phyloP scores from a whole-genome alignment of 2,329 filamentous ascomycete genomes.

The Scedosporium minutisporum region DNA sequence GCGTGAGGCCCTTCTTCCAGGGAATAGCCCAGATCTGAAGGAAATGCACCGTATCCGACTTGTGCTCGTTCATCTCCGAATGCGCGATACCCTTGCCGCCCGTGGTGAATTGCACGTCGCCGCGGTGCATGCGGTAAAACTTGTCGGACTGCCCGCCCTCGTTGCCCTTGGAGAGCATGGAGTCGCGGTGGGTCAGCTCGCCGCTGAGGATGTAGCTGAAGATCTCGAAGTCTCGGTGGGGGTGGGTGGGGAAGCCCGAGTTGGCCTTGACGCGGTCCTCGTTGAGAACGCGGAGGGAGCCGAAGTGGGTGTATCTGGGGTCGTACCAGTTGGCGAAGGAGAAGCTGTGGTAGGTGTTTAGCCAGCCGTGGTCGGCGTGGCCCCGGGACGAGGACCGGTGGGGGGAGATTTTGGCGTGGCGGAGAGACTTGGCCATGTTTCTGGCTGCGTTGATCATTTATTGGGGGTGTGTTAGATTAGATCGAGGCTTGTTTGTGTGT shows the following conservation, averaged over 20 bases:
- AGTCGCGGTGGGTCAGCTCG: slow-evolving; percentile 80
- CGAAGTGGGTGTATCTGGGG: slow-evolving; percentile 58
- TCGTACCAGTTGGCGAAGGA: slow-evolving; percentile 67
- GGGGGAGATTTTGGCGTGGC: slow-evolving; percentile 62
- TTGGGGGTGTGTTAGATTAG: not conserved
- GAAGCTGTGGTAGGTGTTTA: slow-evolving; percentile 81
- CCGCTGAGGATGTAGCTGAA: slow-evolving; percentile 81
- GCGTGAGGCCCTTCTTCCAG: slow-evolving; percentile 61
- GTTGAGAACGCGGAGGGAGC: slow-evolving; percentile 74
- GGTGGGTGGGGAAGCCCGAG: slow-evolving; percentile 75
- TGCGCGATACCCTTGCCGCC: slow-evolving; percentile 76
- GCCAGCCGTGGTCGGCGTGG: slow-evolving; percentile 76
- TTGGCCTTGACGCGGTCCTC: slow-evolving; percentile 72
- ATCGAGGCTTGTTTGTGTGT: not conserved
- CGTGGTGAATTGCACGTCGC: slow-evolving; percentile 83
- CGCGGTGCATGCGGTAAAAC: slow-evolving; percentile 63
- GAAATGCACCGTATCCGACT: slow-evolving; percentile 65
- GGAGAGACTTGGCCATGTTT: slow-evolving; percentile 51
- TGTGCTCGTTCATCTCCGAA: slow-evolving; percentile 72
- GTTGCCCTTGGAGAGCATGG: slow-evolving; percentile 63
- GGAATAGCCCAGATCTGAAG: slow-evolving; percentile 83
- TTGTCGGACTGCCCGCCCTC: slow-evolving; percentile 51
- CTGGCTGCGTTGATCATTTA: not conserved
- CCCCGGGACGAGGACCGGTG: slow-evolving; percentile 65
- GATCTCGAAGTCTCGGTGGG: slow-evolving; percentile 80